phyloP scores from a whole-genome alignment of 2,329 filamentous ascomycete genomes.

The Dactylella cylindrospora region DNA sequence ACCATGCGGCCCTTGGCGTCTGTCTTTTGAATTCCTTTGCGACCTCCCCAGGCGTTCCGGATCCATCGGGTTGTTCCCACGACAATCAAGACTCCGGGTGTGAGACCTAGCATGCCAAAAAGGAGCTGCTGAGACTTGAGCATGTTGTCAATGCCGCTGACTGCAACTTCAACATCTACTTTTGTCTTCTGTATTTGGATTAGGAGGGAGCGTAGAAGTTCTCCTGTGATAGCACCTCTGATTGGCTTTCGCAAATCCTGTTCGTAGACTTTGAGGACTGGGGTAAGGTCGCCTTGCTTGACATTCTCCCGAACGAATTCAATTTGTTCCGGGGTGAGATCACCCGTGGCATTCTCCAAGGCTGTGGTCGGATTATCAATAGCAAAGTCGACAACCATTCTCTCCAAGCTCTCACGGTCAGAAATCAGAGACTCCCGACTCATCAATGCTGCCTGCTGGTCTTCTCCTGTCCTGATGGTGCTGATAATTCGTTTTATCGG shows the following conservation, averaged over 20 bases:
- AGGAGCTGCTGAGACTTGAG: slow-evolving; percentile 95
- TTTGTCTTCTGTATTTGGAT: slow-evolving; percentile 99
- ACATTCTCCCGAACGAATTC: slow-evolving; percentile 75
- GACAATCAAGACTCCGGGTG: slow-evolving; percentile 85
- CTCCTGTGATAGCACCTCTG: slow-evolving; percentile 77
- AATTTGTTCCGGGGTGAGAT: slow-evolving; percentile 68
- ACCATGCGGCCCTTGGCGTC: slow-evolving; percentile 70
- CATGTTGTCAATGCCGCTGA: slow-evolving; percentile 90
- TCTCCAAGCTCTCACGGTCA: slow-evolving; percentile 86
- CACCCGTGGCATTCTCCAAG: slow-evolving; percentile 47
- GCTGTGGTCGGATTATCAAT: slow-evolving; percentile 72
- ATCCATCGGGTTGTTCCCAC: slow-evolving; percentile 74
- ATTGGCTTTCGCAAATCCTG: slow-evolving; percentile 81
- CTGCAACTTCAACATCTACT: slow-evolving; percentile 93
- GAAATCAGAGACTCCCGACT: slow-evolving; percentile 87
- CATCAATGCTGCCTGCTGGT: slow-evolving; percentile 94
- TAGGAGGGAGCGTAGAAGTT: slow-evolving; percentile 82
- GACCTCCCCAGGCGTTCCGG: slow-evolving; percentile 61
- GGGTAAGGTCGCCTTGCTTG: slow-evolving; percentile 86
- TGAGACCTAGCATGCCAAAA: slow-evolving; percentile 94
- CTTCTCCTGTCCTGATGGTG: slow-evolving; percentile 89
- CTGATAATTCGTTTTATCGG: slow-evolving; percentile 79
- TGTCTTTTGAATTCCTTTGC: slow-evolving; percentile 67
- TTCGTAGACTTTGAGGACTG: slow-evolving; percentile 87
- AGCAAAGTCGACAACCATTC: slow-evolving; percentile 98